Evolutionary conservation across 352 stramenopile genomes (phyloP).

Genomic region (Thalassiosira ordinaria): DNA sequence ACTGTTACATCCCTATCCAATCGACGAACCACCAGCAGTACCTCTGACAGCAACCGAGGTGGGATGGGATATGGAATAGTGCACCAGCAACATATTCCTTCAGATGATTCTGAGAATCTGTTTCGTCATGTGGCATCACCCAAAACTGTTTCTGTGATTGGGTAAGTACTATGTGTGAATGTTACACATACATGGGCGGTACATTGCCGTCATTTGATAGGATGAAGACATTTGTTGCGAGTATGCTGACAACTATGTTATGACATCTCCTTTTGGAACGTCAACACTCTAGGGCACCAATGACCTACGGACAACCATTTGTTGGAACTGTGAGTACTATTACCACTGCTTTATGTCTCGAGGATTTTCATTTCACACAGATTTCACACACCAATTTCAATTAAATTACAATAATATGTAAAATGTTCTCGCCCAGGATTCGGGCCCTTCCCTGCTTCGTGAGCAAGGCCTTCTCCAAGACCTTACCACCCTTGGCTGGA

Average conservation of each 20-base stretch:
- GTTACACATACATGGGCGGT: too few relatives aligned
- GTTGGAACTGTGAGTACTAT: conserved; percentile 70
- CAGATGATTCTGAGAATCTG: conserved; percentile 44
- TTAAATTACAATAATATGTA: too few relatives aligned
- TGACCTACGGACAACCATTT: conserved; percentile 86
- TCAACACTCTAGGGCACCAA: conserved; percentile 65
- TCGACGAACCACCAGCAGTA: not conserved
- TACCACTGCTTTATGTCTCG: too few relatives aligned
- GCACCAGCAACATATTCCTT: conserved; percentile 52
- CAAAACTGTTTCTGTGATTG: conserved; percentile 77
- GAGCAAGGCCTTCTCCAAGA: conserved; percentile 75
- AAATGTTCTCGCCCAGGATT: too few relatives aligned
- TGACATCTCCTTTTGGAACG: conserved; percentile 21
- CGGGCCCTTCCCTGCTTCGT: conserved; percentile 72
- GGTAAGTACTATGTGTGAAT: conserved; percentile 53
- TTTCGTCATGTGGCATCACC: conserved; percentile 72
- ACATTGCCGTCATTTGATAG: too few relatives aligned
- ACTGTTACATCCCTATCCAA: not conserved
- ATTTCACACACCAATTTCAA: too few relatives aligned
- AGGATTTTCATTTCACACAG: too few relatives aligned
- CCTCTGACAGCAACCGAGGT: conserved; percentile 5
- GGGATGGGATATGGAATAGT: conserved; percentile 75
- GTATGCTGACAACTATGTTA: too few relatives aligned
- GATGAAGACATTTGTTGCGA: too few relatives aligned
- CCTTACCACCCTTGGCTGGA: conserved; percentile 83